phyloP scores from a whole-genome alignment of 345 rosid genomes.

The Salix udensis region DNA sequence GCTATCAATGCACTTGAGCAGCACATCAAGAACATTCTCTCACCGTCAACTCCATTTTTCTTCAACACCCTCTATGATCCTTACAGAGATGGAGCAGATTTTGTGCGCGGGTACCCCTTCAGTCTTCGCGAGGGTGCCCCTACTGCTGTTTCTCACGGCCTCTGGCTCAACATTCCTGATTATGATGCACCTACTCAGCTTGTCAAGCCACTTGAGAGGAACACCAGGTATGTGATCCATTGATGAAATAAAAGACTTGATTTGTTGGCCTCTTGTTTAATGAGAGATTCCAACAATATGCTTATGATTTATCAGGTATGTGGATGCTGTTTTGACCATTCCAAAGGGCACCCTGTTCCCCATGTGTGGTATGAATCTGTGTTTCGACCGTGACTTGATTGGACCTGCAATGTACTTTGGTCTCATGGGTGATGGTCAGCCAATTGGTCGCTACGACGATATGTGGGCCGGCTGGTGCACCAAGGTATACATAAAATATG shows the following conservation, averaged over 20 bases:
- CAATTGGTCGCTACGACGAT: constrained; percentile 87
- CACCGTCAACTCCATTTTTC: constrained; percentile 86
- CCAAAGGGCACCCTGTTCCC: constrained; percentile 95
- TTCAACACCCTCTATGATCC: constrained; percentile 97
- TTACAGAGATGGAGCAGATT: constrained; percentile 80
- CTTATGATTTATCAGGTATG: constrained; percentile 45
- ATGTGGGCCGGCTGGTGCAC: constrained; percentile 99
- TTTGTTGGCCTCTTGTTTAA: not conserved
- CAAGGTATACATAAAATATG: constrained; percentile 39
- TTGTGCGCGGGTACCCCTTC: constrained; percentile 96
- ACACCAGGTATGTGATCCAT: constrained; percentile 52
- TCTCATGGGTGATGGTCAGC: constrained; percentile 98
- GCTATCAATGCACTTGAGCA: constrained; percentile 84
- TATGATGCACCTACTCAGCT: constrained; percentile 99
- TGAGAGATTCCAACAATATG: not conserved
- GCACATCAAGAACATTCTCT: constrained; percentile 85
- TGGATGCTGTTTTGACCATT: constrained; percentile 83
- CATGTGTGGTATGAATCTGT: constrained; percentile 98
- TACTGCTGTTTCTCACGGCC: constrained; percentile 95
- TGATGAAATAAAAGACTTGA: not conserved
- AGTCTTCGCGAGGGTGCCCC: constrained; percentile 92
- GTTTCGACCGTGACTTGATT: constrained; percentile 81
- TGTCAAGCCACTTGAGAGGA: constrained; percentile 90
- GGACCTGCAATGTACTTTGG: constrained; percentile 99
- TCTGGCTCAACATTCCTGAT: constrained; percentile 98